Evolutionary conservation across 2,329 filamentous ascomycete species (phyloP).

Genomic region (Clathrospora elynae): DNA sequence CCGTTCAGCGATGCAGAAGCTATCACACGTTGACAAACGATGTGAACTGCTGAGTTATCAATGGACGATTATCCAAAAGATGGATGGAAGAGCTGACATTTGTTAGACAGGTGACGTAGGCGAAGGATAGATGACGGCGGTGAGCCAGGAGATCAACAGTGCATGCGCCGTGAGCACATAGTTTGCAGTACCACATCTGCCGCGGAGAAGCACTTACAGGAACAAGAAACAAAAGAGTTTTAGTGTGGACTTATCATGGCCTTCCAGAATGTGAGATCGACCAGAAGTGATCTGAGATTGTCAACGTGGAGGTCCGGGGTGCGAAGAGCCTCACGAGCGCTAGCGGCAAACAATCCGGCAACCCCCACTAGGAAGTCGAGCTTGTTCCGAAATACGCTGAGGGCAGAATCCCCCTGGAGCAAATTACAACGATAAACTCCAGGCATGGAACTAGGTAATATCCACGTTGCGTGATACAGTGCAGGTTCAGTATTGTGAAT

Average conservation of each 20-base stretch:
- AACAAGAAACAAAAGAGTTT: neutral
- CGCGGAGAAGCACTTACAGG: constrained; percentile 11
- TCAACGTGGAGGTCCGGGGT: constrained; percentile 41
- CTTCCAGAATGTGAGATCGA: constrained; percentile 4
- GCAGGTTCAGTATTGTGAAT: no score
- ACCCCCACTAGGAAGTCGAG: no score
- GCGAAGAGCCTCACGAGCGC: constrained; percentile 34
- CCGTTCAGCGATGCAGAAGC: neutral
- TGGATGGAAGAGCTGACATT: constrained; percentile 1
- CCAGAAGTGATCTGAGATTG: constrained; percentile 12
- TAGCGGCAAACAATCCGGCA: no score
- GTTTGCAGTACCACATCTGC: no score
- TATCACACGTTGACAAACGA: neutral
- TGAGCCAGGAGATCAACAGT: neutral
- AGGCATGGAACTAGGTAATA: no score
- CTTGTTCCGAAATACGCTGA: no score
- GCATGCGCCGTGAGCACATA: neutral
- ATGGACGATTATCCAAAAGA: neutral
- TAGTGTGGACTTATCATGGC: constrained; percentile 19
- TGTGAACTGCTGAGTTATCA: neutral
- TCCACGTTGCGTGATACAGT: no score
- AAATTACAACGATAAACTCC: no score
- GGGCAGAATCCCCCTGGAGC: no score
- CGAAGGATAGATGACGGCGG: constrained; percentile 1
- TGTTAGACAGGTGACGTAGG: constrained; percentile 11